Base-by-base conservation (phyloP, 176 grass and related monocot genomes). In the Olyra latifolia region DNA sequence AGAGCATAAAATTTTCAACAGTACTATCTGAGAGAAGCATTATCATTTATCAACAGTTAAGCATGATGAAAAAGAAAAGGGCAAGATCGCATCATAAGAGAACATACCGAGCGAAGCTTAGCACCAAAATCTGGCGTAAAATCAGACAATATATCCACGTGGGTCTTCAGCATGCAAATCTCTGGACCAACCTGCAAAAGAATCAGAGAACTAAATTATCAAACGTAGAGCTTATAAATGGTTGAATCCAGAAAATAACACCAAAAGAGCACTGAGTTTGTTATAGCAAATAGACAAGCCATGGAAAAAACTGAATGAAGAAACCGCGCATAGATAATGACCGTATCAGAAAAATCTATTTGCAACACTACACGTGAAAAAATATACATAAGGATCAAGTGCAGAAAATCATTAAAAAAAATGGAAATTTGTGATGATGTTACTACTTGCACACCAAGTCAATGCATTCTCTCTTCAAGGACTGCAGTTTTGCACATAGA, bases 61-160 rank as follows among this genome's bases (percentile, higher is more conserved):
- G 72, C 35, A 15, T 4, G 32, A 24, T 54, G 35, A 17, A 65
- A 79, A 52, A 0, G n/a, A 53, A 54, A 67, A 67, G 47, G 45
- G 16, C 1, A 0, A 19, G 0, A 39, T 2, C 43, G n/a, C 6
- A 16, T 32, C 9, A 62, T 24, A 11, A 61, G 40, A 53, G 69
- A 77, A 43, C 79, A 87, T 88, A 94, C 92, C 32, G 53, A 30
- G 4, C 87, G 87, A 56, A 94, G 92, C 49, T 87, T 87, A 28
- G 77, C 53, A 72, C 87, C 89, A 85, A 94, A 89, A 20, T 89
- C 87, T 9, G 86, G 74, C 48, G 89, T 89, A 71, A 91, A 91
- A 89, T 94, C 92, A 72, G 83, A 87, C 54, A 94, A 84, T 69
- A 94, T 94, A 78, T 94, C 92, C 15, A 91, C 89, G 29, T 94